Evolutionary conservation across 352 stramenopile species (phyloP), one percentile per base, ranked within the genome.

Genomic region (Pythium apleroticum): DNA sequence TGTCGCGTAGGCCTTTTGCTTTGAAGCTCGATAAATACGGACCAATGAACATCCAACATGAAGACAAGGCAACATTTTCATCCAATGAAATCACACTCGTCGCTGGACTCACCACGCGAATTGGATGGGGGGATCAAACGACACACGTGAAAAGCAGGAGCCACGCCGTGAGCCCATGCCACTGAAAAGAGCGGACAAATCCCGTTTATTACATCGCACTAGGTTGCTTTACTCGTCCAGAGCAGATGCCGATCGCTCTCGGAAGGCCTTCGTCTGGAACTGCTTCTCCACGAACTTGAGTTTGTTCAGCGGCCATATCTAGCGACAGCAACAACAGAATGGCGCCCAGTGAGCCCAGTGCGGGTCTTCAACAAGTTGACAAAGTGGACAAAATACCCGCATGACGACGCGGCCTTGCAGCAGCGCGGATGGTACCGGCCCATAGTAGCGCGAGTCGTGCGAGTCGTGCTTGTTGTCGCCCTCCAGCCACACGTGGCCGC

Each of bases 401-500:
- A 91, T 88, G 17, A 96, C 43, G 27, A 98, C 86, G 27, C 93
- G 80, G 31, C 93, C 95, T 61, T 96, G 78, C 45, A 99, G 81
- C 15, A 98, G 71, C 24, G 93, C 80, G 49, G 86, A 81, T n/a
- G 96, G 96, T 45, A 99, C 80, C 1, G 97, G 89, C 19, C 97
- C 97, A 72, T 98, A 99, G 73, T 97, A 93, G 17, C 97, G 79
- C 37, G 93, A 98, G 77, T 99, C 97, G 33, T 89, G 93, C 41
- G 93, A 98, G 79, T 98, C 96, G 60, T 93, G 72, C 35, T 96
- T 91, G 84, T 99, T 99, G 79, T 99, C 97, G 46, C 97, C 97
- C 79, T 99, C 95, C 15, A 99, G 71, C 97, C 97, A 99, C 52
- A 98, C 78, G 69, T 98, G 91, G 31, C 96, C 94, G 57, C 91